Conservation (phyloP, 108 stramenopile species). For the Cylindrotheca closterium region DNA sequence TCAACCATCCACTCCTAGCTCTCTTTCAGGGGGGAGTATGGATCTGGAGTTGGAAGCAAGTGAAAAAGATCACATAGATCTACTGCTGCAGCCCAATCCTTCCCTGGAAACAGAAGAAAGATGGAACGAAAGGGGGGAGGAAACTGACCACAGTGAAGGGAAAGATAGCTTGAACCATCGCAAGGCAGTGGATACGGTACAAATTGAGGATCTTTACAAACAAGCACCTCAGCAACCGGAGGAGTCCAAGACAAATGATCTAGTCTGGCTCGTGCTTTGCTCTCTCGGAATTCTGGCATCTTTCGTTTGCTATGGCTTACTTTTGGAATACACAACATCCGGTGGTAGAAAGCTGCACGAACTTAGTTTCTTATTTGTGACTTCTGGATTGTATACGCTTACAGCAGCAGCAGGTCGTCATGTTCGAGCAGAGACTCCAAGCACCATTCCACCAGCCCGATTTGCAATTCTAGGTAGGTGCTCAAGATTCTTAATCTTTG, state of each 20-base stretch:
- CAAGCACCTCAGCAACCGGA: conserved; percentile 11
- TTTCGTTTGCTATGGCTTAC: conserved; percentile 89
- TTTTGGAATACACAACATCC: conserved; percentile 93
- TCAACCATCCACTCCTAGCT: no score
- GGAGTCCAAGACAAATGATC: conserved; percentile 34
- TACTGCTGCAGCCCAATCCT: background rate
- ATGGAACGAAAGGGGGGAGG: background rate
- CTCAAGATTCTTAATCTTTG: no score
- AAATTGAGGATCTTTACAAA: conserved; percentile 27
- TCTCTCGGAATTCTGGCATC: conserved; percentile 90
- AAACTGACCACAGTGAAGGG: background rate
- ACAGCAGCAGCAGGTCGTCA: conserved; percentile 83
- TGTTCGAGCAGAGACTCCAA: conserved; percentile 89
- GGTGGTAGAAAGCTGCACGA: conserved; percentile 94
- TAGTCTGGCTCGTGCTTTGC: conserved; percentile 85
- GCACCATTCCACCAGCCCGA: conserved; percentile 89
- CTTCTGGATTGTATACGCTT: conserved; percentile 88
- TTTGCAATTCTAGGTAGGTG: conserved; percentile 91
- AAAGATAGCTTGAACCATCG: background rate
- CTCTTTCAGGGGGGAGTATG: background rate
- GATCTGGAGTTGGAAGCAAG: conserved; percentile 17
- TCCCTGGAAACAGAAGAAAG: background rate
- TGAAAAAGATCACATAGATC: background rate
- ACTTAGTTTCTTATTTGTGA: conserved; percentile 94
- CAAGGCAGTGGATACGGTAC: conserved; percentile 19